Evolutionary conservation across 2,329 filamentous ascomycete genomes (phyloP), one percentile per base, ranked within the genome.

Genomic region (Nigrograna mackinnonii): DNA sequence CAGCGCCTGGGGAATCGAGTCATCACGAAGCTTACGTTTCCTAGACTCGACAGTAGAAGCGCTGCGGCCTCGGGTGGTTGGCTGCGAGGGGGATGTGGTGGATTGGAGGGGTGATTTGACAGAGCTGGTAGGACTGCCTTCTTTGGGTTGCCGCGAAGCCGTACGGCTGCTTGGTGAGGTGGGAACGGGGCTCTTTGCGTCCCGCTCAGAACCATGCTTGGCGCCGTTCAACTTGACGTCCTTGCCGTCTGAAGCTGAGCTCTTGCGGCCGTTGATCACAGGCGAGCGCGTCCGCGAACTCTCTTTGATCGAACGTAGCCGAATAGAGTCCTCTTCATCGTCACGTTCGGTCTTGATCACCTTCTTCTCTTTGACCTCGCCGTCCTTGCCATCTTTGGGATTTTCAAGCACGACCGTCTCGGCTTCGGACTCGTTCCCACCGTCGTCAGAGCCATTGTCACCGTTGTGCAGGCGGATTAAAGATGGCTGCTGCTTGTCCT

Each of bases 391-490:
- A 47, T 71, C 66, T 22, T 70, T 65, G 36, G 55, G 48, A 51
- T 53, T 50, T n/a, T 64, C 69, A 36, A 75, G 65, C 26, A 77
- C 72, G 44, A 76, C 68, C 22, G 75, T 77, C 60, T 77, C 75
- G 38, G 74, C 75, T 58, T 78, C 75, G 13, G 73, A 76, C 50
- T 74, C 71, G 50, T 68, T 69, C 39, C 67, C 62, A 22, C 62
- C 68, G 44, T 70, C 65, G 34, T 62, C 57, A 30, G 53, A 47
- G 38, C 20, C 37, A 41, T 55, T 46, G 48, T 60, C 45, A 52
- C 55, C 61, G 47, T 67, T 57, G 31, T 48, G 57, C 33, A 53
- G 40, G 37, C 32, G 42, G 12, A 7, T 13, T 12, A 3, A 38
- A 6, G 49, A 31, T 24, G 43, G 12, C 14, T 17, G 32, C 13